These are phyloP conservation scores for Naganishia vishniacii DNA, from an alignment of 768 basidiomycete species.

Conservation along the genomic window DNA sequence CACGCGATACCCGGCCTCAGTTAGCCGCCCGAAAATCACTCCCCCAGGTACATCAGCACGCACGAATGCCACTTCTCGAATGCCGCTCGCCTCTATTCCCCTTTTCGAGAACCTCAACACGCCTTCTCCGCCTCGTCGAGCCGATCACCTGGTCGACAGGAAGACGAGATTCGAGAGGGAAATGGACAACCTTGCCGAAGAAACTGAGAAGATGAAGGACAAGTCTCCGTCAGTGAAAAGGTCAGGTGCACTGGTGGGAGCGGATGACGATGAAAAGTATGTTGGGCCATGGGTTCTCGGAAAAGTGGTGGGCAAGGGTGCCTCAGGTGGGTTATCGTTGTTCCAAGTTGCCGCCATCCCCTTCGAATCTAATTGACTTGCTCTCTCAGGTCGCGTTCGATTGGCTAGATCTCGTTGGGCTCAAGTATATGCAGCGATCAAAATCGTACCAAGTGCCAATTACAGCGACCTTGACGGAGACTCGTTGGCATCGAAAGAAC, in stretches of 20 bases:
- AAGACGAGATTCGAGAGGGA: constrained; percentile 20
- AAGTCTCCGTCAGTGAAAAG: constrained; percentile 3
- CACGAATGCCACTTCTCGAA: not conserved
- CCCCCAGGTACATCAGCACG: not conserved
- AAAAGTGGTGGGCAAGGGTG: constrained; percentile 70
- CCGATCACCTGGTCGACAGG: not conserved
- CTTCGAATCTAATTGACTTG: too few species aligned
- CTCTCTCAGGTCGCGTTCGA: constrained; percentile 63
- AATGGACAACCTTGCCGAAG: constrained; percentile 1
- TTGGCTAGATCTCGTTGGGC: constrained; percentile 80
- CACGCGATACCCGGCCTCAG: not conserved
- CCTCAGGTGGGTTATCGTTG: constrained; percentile 57
- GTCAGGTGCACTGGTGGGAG: constrained; percentile 3
- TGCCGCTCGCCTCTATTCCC: not conserved
- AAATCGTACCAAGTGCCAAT: constrained; percentile 65
- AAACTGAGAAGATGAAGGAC: not conserved
- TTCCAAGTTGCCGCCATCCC: too few species aligned
- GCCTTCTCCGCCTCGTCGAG: constrained; percentile 7
- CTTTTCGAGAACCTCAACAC: constrained; percentile 8
- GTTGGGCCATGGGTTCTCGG: constrained; percentile 80
- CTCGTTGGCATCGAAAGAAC: constrained; percentile 55
- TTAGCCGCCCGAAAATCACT: not conserved
- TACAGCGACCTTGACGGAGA: not conserved
- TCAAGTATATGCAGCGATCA: constrained; percentile 88
- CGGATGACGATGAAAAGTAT: constrained; percentile 38